phyloP scores from a whole-genome alignment of 352 stramenopile species.

The Aphanomyces cochlioides region DNA sequence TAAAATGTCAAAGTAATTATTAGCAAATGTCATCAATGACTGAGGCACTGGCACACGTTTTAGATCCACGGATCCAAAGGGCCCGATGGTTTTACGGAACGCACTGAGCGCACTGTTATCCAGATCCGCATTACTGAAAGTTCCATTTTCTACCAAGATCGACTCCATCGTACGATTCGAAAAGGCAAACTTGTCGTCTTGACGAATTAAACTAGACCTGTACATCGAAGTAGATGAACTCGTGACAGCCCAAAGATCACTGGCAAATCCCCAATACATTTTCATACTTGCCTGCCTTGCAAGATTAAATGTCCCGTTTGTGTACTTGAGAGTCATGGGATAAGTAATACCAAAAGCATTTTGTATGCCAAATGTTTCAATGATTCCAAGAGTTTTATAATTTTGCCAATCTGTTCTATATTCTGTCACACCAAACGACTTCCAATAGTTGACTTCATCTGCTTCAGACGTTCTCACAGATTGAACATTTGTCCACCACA shows the following conservation, averaged over 20 bases:
- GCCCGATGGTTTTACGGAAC: background rate
- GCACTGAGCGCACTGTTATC: background rate
- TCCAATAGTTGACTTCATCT: conserved; percentile 23
- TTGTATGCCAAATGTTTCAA: conserved; percentile 20
- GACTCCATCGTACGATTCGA: background rate
- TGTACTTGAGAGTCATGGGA: conserved; percentile 17
- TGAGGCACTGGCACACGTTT: background rate
- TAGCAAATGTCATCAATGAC: background rate
- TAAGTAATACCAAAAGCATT: conserved; percentile 7
- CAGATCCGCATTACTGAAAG: background rate
- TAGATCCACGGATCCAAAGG: conserved; percentile 4
- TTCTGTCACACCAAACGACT: background rate
- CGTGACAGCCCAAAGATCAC: conserved; percentile 18
- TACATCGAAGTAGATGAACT: background rate
- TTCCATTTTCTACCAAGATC: conserved; percentile 2
- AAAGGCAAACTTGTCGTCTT: background rate
- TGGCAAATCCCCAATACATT: conserved; percentile 25
- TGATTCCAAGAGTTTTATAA: conserved; percentile 24
- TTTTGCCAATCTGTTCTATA: conserved; percentile 28
- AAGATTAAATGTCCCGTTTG: background rate
- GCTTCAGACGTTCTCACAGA: background rate
- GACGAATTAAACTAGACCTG: background rate
- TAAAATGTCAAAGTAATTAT: background rate
- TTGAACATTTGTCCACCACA: conserved; percentile 5
- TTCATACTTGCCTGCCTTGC: conserved; percentile 9